Evolutionary conservation across 2,329 filamentous ascomycete species (phyloP).

Genomic region (Hypomyces rosellus): DNA sequence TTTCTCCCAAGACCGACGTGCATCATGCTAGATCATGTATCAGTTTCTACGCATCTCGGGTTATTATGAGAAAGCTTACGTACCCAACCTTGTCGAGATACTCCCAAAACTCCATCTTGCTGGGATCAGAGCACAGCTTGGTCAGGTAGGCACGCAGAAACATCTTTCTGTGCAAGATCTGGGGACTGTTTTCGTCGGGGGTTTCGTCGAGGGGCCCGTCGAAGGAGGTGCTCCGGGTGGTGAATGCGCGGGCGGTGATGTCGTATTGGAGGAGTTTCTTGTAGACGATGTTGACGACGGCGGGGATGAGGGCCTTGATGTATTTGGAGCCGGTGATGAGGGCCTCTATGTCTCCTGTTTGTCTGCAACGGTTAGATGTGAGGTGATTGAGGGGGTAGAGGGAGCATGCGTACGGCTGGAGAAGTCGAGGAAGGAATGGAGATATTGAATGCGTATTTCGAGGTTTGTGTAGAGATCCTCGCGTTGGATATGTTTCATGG

Average conservation of each 20-base stretch:
- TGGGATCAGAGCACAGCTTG: conserved; percentile 68
- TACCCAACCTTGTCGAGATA: conserved; percentile 78
- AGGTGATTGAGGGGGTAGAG: not conserved
- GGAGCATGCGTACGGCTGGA: conserved; percentile 57
- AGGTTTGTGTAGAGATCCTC: conserved; percentile 66
- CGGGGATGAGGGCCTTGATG: conserved; percentile 74
- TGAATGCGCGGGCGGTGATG: conserved; percentile 73
- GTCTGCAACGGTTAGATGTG: not conserved
- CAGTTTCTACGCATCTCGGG: not conserved
- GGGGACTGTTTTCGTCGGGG: conserved; percentile 62
- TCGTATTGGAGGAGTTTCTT: conserved; percentile 74
- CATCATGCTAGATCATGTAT: conserved; percentile 53
- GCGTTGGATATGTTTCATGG: conserved; percentile 58
- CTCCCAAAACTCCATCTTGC: conserved; percentile 72
- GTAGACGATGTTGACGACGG: conserved; percentile 79
- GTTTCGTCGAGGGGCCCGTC: conserved; percentile 60
- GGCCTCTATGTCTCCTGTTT: conserved; percentile 63
- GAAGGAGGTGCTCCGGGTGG: conserved; percentile 55
- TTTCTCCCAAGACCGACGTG: conserved; percentile 68
- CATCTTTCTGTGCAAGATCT: conserved; percentile 72
- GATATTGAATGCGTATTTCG: conserved; percentile 62
- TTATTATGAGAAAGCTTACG: conserved; percentile 21
- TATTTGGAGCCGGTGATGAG: conserved; percentile 65
- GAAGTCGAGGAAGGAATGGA: conserved; percentile 73
- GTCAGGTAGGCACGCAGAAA: conserved; percentile 70